A percentile compares a stretch with the other conserved stretches of the same genome.
Evolutionary conservation across 2,329 filamentous ascomycete species (phyloP).

Genomic region (Onygenales sp.): DNA sequence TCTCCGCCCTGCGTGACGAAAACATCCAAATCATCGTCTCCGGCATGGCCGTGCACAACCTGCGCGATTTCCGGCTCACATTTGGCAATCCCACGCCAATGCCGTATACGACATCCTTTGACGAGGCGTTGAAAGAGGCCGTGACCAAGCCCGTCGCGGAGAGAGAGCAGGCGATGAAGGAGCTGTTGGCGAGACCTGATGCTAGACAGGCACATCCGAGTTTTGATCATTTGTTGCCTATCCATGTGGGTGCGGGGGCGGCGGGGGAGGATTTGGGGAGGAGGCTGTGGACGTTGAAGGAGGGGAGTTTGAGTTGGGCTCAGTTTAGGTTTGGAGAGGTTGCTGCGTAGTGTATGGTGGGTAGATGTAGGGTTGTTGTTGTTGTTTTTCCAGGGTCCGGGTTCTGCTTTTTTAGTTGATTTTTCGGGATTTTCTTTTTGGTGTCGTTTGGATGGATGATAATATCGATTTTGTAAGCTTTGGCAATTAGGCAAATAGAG

Average conservation of each 20-base stretch:
- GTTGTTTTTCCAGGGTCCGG: not conserved
- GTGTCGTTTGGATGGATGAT: no score
- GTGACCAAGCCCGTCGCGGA: constrained; percentile 40
- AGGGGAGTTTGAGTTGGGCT: constrained; percentile 46
- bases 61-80: constrained; percentile 45
- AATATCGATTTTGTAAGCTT: no score
- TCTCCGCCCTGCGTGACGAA: constrained; percentile 56
- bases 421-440: not conserved
- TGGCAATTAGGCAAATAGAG: not conserved
- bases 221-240: constrained; percentile 53
- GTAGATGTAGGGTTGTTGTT: constrained; percentile 1
- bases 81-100: constrained; percentile 39
- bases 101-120: constrained; percentile 54
- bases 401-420: not conserved
- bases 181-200: constrained; percentile 41
- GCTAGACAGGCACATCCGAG: constrained; percentile 54
- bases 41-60: constrained; percentile 67
- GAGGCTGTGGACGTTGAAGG: constrained; percentile 39
- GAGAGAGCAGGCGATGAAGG: constrained; percentile 35
- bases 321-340: constrained; percentile 43
- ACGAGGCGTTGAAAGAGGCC: constrained; percentile 58
- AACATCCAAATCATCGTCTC: constrained; percentile 60
- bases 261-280: constrained; percentile 40
- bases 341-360: constrained; percentile 11
- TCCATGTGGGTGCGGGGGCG: constrained; percentile 49